These are phyloP conservation scores for Globisporangium middletonii DNA, from an alignment of 352 stramenopile genomes.

Conservation along the genomic window DNA sequence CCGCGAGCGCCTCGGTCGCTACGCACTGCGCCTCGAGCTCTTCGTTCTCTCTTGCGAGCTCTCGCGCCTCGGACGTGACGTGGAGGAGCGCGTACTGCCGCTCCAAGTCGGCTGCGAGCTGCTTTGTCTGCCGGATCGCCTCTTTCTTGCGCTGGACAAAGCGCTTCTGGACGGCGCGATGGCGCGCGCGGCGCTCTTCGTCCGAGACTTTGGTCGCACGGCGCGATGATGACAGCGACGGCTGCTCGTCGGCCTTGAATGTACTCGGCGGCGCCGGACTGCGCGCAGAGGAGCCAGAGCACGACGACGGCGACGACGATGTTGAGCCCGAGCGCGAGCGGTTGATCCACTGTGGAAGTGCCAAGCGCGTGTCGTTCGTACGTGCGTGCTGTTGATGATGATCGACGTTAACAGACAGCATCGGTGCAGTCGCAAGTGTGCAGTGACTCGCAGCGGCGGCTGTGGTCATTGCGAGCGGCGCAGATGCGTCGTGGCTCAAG, in stretches of 20 bases:
- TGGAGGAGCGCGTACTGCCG: constrained; percentile 31
- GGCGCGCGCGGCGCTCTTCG: constrained; percentile 37
- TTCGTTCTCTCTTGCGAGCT: constrained; percentile 28
- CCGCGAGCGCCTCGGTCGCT: not conserved
- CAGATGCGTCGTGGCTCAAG: constrained; percentile 14
- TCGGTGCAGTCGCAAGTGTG: not conserved
- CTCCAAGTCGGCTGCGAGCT: constrained; percentile 27
- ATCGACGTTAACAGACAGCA: not conserved
- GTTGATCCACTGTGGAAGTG: not conserved
- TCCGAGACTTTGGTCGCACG: constrained; percentile 12
- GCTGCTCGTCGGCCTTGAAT: not conserved
- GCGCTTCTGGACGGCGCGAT: constrained; percentile 40
- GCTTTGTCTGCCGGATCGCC: constrained; percentile 29
- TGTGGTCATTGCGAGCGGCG: constrained; percentile 1
- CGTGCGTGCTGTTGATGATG: no score
- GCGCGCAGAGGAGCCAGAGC: not conserved
- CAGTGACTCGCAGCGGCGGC: not conserved
- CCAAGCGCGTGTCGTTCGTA: no score
- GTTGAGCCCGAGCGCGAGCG: constrained; percentile 5
- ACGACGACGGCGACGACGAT: not conserved
- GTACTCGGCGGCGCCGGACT: not conserved
- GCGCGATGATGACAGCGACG: not conserved
- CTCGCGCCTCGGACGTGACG: constrained; percentile 25
- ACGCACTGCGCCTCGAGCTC: constrained; percentile 18
- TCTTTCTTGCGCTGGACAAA: constrained; percentile 60